Evolutionary conservation across 176 grass and related monocot genomes (phyloP).

Genomic region (Bolboschoenus planiculmis): DNA sequence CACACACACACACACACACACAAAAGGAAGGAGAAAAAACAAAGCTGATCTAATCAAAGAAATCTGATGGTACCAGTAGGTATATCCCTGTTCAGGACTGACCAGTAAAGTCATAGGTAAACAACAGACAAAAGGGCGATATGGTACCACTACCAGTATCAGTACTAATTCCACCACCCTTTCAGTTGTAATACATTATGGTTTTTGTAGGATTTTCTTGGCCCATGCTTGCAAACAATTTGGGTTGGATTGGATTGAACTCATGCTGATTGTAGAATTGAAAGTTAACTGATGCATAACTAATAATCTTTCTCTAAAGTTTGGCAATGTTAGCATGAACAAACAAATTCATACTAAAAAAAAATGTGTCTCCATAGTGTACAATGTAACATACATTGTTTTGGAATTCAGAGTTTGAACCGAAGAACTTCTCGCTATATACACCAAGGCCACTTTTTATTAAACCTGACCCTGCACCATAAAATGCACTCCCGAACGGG

Average conservation of each 20-base stretch:
- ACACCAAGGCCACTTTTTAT: slow-evolving; percentile 51
- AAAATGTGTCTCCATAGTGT: background rate
- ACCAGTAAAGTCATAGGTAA: background rate
- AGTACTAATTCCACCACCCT: background rate
- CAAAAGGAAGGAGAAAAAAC: background rate
- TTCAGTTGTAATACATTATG: background rate
- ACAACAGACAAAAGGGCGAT: background rate
- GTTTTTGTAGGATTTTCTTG: background rate
- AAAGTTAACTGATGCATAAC: background rate
- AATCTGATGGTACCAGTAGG: background rate
- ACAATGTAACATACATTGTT: slow-evolving; percentile 51
- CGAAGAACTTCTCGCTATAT: slow-evolving; percentile 65
- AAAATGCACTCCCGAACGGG: slow-evolving; percentile 61
- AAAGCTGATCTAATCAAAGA: background rate
- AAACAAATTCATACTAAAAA: background rate
- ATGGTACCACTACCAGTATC: background rate
- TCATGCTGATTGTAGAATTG: background rate
- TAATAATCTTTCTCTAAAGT: background rate
- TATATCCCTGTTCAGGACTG: background rate
- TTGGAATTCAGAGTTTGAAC: slow-evolving; percentile 94
- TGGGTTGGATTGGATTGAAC: background rate
- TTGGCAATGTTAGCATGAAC: background rate
- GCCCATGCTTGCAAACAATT: background rate
- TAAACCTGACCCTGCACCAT: slow-evolving; percentile 58
- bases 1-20: background rate